Percentiles rank a stretch among this genome's conserved stretches.
Evolutionary conservation across 2,329 filamentous ascomycete genomes (phyloP).

Genomic region (Fusarium sp.): DNA sequence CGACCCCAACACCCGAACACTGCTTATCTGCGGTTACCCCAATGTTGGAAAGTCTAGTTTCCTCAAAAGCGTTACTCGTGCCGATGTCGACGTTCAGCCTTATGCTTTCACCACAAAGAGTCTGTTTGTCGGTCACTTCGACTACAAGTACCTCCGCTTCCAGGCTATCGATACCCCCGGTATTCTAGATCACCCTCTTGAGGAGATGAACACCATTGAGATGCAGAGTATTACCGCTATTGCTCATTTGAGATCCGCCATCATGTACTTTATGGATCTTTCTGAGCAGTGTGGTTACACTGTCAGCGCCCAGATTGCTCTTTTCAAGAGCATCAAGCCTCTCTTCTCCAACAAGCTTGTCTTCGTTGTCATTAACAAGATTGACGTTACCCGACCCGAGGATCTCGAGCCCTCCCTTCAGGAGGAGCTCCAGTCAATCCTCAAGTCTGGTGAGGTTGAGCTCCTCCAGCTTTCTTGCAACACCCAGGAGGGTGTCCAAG

Average conservation of each 20-base stretch:
- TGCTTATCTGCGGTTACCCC: conserved; percentile 96
- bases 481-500: conserved; percentile 91
- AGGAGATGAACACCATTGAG: conserved; percentile 99
- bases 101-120: conserved; percentile 99
- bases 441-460: conserved; percentile 91
- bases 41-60: conserved; percentile 99
- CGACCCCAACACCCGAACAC: conserved; percentile 94
- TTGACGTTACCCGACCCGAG: conserved; percentile 88
- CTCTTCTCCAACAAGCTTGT: conserved; percentile 98
- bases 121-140: conserved; percentile 96
- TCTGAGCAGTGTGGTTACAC: conserved; percentile 97
- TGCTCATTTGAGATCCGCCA: conserved; percentile 92
- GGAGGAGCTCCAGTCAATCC: conserved; percentile 79
- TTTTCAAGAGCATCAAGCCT: conserved; percentile 97
- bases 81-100: conserved; percentile 96
- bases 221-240: conserved; percentile 99
- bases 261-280: conserved; percentile 98
- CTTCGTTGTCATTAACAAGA: conserved; percentile 98
- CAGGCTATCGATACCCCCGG: conserved; percentile 96
- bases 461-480: conserved; percentile 94
- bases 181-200: conserved; percentile 95
- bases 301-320: conserved; percentile 88
- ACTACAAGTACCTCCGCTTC: conserved; percentile 78
- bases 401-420: conserved; percentile 85
- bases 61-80: conserved; percentile 88